phyloP scores from a whole-genome alignment of 2,329 filamentous ascomycete genomes.

The Parafenestella ontariensis region DNA sequence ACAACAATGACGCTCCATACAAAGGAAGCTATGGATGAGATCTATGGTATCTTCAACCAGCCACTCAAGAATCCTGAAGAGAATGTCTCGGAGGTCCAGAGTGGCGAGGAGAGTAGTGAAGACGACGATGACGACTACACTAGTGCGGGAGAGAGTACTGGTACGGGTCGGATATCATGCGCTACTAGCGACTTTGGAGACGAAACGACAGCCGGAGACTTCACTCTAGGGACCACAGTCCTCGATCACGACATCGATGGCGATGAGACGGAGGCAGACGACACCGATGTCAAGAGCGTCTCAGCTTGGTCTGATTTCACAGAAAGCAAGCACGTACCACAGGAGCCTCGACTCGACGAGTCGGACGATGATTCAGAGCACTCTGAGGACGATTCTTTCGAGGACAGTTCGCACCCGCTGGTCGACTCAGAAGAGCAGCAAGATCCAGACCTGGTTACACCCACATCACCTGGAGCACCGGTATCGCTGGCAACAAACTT shows the following conservation, averaged over 20 bases:
- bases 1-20: conserved; percentile 99
- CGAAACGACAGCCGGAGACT: conserved; percentile 62
- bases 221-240: conserved; percentile 50
- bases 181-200: conserved; percentile 71
- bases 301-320: conserved; percentile 93
- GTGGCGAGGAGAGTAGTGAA: conserved; percentile 71
- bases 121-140: conserved; percentile 73
- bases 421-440: conserved; percentile 42
- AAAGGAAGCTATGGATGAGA: conserved; percentile 92
- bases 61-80: conserved; percentile 66
- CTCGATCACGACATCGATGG: conserved; percentile 53
- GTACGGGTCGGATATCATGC: conserved; percentile 73
- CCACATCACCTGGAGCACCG: conserved; percentile 52
- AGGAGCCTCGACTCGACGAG: conserved; percentile 38
- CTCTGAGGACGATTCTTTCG: conserved; percentile 45
- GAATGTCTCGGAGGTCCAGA: conserved; percentile 62
- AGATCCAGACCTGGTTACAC: conserved; percentile 53
- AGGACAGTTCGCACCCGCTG: conserved; percentile 40
- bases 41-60: conserved; percentile 96
- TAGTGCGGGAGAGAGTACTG: conserved; percentile 83
- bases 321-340: conserved; percentile 72
- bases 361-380: conserved; percentile 47
- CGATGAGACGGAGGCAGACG: conserved; percentile 43
- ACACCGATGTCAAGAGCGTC: conserved; percentile 55
- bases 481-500: conserved; percentile 64